phyloP scores from a whole-genome alignment of 108 stramenopile species.

The Nitzschia inconspicua region DNA sequence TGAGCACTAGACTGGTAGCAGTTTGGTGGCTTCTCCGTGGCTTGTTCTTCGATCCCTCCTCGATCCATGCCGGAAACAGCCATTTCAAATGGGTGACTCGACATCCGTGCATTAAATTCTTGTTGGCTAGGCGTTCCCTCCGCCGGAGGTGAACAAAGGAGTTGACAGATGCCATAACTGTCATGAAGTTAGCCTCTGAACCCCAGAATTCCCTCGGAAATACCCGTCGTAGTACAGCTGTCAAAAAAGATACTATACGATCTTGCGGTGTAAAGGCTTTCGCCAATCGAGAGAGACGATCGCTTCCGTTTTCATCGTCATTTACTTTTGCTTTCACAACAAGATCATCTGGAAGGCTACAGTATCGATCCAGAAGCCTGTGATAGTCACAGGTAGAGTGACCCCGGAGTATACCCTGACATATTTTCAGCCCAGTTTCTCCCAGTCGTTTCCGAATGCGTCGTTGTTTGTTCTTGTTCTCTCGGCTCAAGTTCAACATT shows the following conservation, averaged over 20 bases:
- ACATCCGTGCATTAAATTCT: constrained; percentile 56
- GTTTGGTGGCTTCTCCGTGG: constrained; percentile 54
- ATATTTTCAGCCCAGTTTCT: constrained; percentile 35
- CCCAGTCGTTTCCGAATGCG: constrained; percentile 17
- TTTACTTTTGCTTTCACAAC: not conserved
- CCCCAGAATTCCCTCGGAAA: constrained; percentile 81
- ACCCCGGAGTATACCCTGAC: constrained; percentile 39
- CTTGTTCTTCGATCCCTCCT: not conserved
- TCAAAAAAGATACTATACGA: constrained; percentile 52
- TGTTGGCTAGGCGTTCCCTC: constrained; percentile 65
- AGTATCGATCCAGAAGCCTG: constrained; percentile 57
- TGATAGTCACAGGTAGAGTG: constrained; percentile 59
- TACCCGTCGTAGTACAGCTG: constrained; percentile 34
- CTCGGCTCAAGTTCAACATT: constrained; percentile 11
- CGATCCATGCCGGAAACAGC: constrained; percentile 34
- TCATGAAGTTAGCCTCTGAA: constrained; percentile 56
- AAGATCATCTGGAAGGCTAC: constrained; percentile 41
- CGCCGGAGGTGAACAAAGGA: constrained; percentile 62
- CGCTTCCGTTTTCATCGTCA: not conserved
- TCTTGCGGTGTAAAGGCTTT: constrained; percentile 39
- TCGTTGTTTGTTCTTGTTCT: constrained; percentile 10
- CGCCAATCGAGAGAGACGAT: constrained; percentile 19
- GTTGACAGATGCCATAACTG: constrained; percentile 33
- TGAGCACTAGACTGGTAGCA: constrained; percentile 30
- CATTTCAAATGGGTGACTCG: constrained; percentile 59